A percentile compares a stretch with the other conserved stretches of the same genome.
Conservation (phyloP, 148 eudicot species). For the Heliosperma pusillum region DNA sequence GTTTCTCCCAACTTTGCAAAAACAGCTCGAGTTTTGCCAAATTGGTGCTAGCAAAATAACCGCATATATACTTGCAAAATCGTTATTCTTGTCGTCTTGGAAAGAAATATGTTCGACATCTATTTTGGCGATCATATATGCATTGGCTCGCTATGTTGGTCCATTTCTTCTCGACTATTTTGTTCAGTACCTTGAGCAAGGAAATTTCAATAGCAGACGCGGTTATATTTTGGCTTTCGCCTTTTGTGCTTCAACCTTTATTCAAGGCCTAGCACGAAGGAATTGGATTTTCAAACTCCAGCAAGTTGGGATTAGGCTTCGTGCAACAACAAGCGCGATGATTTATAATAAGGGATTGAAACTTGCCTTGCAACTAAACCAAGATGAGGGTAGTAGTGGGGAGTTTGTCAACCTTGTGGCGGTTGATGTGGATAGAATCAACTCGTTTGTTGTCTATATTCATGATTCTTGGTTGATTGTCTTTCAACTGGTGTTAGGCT, state of each 20-base stretch:
- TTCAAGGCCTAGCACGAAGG: neutral
- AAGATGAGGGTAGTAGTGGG: conserved; percentile 1
- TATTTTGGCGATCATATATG: no score
- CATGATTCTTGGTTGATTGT: conserved; percentile 17
- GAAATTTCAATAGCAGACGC: neutral
- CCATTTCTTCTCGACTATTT: conserved; percentile 18
- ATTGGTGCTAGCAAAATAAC: neutral
- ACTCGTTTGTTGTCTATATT: neutral
- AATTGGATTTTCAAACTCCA: conserved; percentile 4
- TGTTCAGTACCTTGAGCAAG: conserved; percentile 12
- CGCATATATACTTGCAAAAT: conserved; percentile 6
- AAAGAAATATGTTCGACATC: no score
- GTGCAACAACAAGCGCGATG: neutral
- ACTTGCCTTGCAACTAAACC: conserved; percentile 10
- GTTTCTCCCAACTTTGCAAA: no score
- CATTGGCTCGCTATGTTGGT: conserved; percentile 10
- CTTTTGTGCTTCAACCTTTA: neutral
- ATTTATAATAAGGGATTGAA: conserved; percentile 2
- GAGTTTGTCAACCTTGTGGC: conserved; percentile 20
- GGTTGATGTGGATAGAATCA: conserved; percentile 16
- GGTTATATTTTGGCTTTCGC: conserved; percentile 1
- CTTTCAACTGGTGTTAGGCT: conserved; percentile 9
- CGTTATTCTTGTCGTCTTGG: no score
- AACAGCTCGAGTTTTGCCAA: no score
- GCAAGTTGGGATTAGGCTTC: conserved; percentile 19